phyloP scores from a whole-genome alignment of 192 early-diverging fungal species.

The Spinellus fusiger region DNA sequence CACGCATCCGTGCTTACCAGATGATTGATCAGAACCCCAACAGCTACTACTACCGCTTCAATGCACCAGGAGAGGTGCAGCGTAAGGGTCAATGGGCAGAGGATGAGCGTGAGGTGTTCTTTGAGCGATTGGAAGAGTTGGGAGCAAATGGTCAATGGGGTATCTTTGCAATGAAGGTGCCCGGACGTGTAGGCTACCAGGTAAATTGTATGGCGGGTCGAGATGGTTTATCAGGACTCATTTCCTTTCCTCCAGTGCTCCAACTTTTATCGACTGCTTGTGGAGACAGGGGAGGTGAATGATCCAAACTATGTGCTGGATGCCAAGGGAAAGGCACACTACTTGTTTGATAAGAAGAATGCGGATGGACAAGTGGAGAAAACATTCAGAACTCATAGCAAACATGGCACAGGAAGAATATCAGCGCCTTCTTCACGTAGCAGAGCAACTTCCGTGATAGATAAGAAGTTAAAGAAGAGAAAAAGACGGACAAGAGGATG shows the following conservation, averaged over 20 bases:
- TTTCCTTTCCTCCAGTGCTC: conserved; percentile 61
- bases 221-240: not conserved
- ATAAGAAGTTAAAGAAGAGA: conserved; percentile 36
- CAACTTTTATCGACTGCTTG: conserved; percentile 89
- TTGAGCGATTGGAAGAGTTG: conserved; percentile 74
- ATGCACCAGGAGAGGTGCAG: conserved; percentile 93
- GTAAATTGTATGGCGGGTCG: conserved; percentile 24
- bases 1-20: conserved; percentile 88
- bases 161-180: conserved; percentile 91
- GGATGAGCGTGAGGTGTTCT: conserved; percentile 83
- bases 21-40: conserved; percentile 94
- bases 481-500: conserved; percentile 41
- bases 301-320: conserved; percentile 93
- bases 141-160: conserved; percentile 97
- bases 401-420: conserved; percentile 38
- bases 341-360: conserved; percentile 84
- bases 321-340: conserved; percentile 87
- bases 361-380: conserved; percentile 73
- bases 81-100: conserved; percentile 85
- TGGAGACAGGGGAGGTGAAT: conserved; percentile 80
- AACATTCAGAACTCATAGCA: conserved; percentile 76
- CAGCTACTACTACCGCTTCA: conserved; percentile 97
- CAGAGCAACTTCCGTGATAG: conserved; percentile 35
- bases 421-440: conserved; percentile 21
- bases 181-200: conserved; percentile 95